These are phyloP conservation scores for Daldinia caldariorum DNA, from an alignment of 495 filamentous ascomycete species.

Conservation along the genomic window DNA sequence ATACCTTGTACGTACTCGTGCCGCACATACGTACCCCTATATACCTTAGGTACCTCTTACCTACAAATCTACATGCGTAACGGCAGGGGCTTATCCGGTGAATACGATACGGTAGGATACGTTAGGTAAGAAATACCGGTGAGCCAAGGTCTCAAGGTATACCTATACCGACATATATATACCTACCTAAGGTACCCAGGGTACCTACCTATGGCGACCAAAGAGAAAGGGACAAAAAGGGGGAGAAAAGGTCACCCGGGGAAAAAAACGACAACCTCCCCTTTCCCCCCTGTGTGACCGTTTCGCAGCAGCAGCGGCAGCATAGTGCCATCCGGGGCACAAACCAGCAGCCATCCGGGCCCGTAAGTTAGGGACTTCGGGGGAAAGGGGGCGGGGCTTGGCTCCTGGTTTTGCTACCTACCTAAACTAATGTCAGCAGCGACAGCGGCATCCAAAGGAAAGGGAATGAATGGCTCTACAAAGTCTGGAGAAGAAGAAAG, in stretches of 20 bases:
- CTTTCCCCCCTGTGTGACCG: neutral
- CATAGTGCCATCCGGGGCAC: constrained; percentile 2
- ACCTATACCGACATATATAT: too few relatives aligned
- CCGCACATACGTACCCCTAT: too few relatives aligned
- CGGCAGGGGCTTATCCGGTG: too few relatives aligned
- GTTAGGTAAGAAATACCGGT: too few relatives aligned
- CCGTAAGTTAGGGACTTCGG: neutral
- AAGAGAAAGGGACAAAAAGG: too few relatives aligned
- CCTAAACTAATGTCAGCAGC: neutral
- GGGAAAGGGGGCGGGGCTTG: too few relatives aligned
- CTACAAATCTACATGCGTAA: too few relatives aligned
- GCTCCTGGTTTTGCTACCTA: too few relatives aligned
- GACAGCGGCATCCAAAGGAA: too few relatives aligned
- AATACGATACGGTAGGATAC: too few relatives aligned
- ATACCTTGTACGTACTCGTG: neutral
- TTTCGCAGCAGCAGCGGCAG: constrained; percentile 2
- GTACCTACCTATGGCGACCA: neutral
- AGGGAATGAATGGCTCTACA: neutral
- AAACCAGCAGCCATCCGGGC: neutral
- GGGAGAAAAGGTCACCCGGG: constrained; percentile 1
- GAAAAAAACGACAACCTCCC: neutral
- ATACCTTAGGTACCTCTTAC: too few relatives aligned
- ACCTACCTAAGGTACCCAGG: too few relatives aligned
- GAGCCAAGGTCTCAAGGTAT: neutral
- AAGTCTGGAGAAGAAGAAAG: neutral